phyloP scores from a whole-genome alignment of 1,284 basidiomycete species.

The Crucibulum cyathiforme region DNA sequence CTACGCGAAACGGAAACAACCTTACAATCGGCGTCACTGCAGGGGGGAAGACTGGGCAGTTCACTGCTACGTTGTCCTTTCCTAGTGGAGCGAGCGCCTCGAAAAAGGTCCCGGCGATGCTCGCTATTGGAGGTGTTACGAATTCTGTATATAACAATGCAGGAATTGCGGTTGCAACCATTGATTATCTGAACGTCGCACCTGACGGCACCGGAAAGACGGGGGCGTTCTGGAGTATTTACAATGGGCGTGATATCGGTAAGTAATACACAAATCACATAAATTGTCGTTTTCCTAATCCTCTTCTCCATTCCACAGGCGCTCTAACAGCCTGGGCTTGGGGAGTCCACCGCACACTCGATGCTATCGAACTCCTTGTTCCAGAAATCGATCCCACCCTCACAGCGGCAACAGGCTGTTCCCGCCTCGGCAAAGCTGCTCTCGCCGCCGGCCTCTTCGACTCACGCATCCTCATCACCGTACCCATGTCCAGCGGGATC shows the following conservation, averaged over 20 bases:
- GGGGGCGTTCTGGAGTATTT: slow-evolving; percentile 28
- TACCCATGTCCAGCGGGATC: slow-evolving; percentile 9
- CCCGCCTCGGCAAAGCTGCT: slow-evolving; percentile 13
- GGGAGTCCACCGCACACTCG: slow-evolving; percentile 17
- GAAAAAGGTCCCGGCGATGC: slow-evolving; percentile 14
- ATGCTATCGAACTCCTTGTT: slow-evolving; percentile 14
- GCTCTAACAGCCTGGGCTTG: slow-evolving; percentile 23
- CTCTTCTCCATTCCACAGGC: slow-evolving; percentile 4
- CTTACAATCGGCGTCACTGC: slow-evolving; percentile 12
- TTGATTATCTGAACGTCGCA: slow-evolving; percentile 16
- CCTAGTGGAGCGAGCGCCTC: slow-evolving; percentile 14
- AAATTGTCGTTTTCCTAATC: neutral
- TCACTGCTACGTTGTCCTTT: slow-evolving; percentile 13
- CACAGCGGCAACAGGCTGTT: slow-evolving; percentile 19
- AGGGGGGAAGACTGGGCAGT: slow-evolving; percentile 10
- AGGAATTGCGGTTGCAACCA: slow-evolving; percentile 19
- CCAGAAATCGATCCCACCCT: slow-evolving; percentile 18
- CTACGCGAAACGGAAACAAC: slow-evolving; percentile 12
- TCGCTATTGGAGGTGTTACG: slow-evolving; percentile 14
- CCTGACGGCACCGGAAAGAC: slow-evolving; percentile 21
- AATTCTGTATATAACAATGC: slow-evolving; percentile 14
- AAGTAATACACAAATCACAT: neutral
- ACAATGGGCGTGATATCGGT: slow-evolving; percentile 22
- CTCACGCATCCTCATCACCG: neutral
- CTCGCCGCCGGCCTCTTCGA: neutral